Base-by-base conservation (phyloP, 2,329 filamentous ascomycete species). In the Talaromyces sp. region DNA sequence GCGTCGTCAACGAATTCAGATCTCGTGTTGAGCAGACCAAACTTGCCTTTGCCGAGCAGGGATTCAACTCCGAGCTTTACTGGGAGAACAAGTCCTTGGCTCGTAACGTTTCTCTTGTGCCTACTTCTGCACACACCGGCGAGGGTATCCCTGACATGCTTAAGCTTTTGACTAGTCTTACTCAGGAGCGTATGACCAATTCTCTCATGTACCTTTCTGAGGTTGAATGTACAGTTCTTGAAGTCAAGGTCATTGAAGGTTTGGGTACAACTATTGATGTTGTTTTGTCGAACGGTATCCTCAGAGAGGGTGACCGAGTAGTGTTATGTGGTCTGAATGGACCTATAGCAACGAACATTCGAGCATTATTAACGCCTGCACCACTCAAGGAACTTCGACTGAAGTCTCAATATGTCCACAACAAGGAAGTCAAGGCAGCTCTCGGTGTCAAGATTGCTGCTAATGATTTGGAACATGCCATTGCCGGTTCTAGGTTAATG, bases 141-240 rank as follows among this genome's bases (percentile, higher is more conserved):
- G 95, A 99, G 82, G 95, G 95, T 88, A 94, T 99, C 70, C 95
- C 95, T 27, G 95, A 99, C 79, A 94, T 99, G 93, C 84, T 99
- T 73, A 99, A 97, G 86, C 89, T 99, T 67, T 90, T 99, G 70
- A 83, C 96, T 59, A 89, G 91, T 73, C 86, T 99, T 66, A 97
- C 93, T 1, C 96, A 99, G 80, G 93, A 98, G 82, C 91, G 95
- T 73, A 98, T 99, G 92, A 94, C 95, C 54, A 92, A 90, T 72
- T 92, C 93, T 69, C 87, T 99, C 72, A 99, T 99, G 95, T 99
- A 99, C 78, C 87, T 99, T 65, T 95, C 93, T 37, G 95, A 99
- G 81, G 92, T 98, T 31, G 93, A 99, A 81, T 95, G 93, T 78
- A 99, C 95, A 8, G 94, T 99, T 59, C 89, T 99, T 49, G 95